These are phyloP conservation scores for Entomortierella lignicola DNA, from an alignment of 192 early-diverging fungal species.

Conservation along the genomic window DNA sequence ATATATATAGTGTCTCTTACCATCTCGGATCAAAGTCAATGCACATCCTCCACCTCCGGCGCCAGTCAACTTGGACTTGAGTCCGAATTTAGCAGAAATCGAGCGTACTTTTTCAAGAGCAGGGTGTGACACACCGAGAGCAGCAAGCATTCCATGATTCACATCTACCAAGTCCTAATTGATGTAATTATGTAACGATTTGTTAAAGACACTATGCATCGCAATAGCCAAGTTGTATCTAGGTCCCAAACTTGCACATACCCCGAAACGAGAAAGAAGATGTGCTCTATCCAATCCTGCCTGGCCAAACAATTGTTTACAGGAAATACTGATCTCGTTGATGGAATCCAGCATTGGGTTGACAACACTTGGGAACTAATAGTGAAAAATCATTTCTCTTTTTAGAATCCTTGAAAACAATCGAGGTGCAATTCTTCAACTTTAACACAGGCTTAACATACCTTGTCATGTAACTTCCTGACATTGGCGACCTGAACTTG, in stretches of 20 bases:
- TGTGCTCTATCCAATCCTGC: constrained; percentile 24
- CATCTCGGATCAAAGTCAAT: constrained; percentile 78
- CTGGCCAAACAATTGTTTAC: constrained; percentile 40
- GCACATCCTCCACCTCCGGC: constrained; percentile 98
- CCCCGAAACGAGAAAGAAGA: constrained; percentile 35
- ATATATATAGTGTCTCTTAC: constrained; percentile 50
- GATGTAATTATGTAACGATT: too few relatives aligned
- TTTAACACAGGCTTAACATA: background rate
- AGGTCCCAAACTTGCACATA: constrained; percentile 19
- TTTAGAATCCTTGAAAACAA: too few relatives aligned
- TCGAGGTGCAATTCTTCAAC: background rate
- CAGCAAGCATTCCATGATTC: constrained; percentile 85
- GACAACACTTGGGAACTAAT: constrained; percentile 66
- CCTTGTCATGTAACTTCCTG: constrained; percentile 64
- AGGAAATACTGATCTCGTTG: constrained; percentile 62
- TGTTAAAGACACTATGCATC: too few relatives aligned
- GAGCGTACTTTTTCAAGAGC: constrained; percentile 80
- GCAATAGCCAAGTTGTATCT: too few relatives aligned
- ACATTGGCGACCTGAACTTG: constrained; percentile 87
- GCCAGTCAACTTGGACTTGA: constrained; percentile 93
- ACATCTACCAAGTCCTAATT: constrained; percentile 82
- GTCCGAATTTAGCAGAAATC: constrained; percentile 67
- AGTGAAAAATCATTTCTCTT: too few relatives aligned
- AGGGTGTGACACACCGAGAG: constrained; percentile 88
- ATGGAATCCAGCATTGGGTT: constrained; percentile 77